Base-by-base conservation (phyloP, 2,329 filamentous ascomycete genomes). In the Paecilomyces sp. region DNA sequence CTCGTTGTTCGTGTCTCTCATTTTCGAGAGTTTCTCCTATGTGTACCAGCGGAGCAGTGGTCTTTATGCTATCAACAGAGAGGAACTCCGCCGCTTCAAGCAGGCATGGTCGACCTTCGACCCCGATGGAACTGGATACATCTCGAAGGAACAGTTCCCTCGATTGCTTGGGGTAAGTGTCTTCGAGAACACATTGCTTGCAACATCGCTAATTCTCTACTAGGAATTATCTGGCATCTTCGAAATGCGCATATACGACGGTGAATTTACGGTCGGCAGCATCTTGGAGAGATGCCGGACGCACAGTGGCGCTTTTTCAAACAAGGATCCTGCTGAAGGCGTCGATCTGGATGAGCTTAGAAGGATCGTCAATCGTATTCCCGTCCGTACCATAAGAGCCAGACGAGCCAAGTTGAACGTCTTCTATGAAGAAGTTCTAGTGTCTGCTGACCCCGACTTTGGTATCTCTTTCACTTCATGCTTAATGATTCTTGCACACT, bases 11-110 rank as follows among this genome's bases (percentile, higher is more conserved):
- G 93, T 99, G 61, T 99, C 94, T 55, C 86, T 99, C 73, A 99
- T 99, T 67, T 99, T 95, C 77, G 94, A 99, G 79, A 97, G 92
- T 76, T 99, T 99, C 82, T 96, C 92, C 73, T 99, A 99, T 70
- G 94, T 99, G 64, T 99, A 97, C 73, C 95, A 99, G 77, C 86
- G 92, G 63, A 97, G 93, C 62, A 96, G 90, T 69, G 91, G 92
- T n/a, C 83, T 97, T 67, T 91, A 90, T 5, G 88, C 90, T 62
- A 88, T 99, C 67, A 95, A 91, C 68, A 85, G 94, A 64, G 92
- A 97, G 67, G 94, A 99, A 73, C 92, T 97, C 64, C 88, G 94
- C 54, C 88, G 93, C 4, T 99, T 97, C 84, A 99, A 99, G 75
- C 91, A 97, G 77, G 94, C 94, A 0, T 99, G 94, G 94, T 91